Base-by-base conservation (phyloP, 2,329 filamentous ascomycete genomes). In the Stagonosporopsis vannaccii region DNA sequence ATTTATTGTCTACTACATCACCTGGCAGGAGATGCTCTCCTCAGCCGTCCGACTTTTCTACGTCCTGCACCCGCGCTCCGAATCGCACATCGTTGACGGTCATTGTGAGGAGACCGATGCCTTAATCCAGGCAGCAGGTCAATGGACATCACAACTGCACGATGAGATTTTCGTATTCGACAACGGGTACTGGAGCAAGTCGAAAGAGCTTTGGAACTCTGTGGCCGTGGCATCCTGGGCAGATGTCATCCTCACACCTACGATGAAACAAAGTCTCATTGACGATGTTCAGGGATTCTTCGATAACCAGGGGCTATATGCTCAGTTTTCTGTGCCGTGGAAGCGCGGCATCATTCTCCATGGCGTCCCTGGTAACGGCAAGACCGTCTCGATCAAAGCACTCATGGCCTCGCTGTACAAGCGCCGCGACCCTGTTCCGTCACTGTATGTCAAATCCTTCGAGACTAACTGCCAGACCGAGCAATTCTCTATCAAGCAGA, bases 331-430 rank as follows among this genome's bases (percentile, higher is more conserved):
- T 1, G 79, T 81, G 12, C 79, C 80, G 1, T 81, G 80, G 80
- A 81, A 80, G 48, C 72, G 80, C 25, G 80, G 80, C 22, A 63
- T 81, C 8, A 79, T 80, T 44, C 73, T 80, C 46, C 71, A 80
- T 51, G 87, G 86, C 0, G 83, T 86, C 0, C 85, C 82, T 1
- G 81, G 82, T 1, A 90, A 89, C 59, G 87, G 87, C 11, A 90
- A 90, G 75, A 90, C 87, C 0, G 87, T 89, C 58, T 84, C 81
- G 15, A 86, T 89, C 75, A 89, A 89, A 74, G 87, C 87, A 0
- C 82, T 85, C 52, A 89, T 90, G 84, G 80, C 86, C 61, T 81
- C 80, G 50, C 77, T 90, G 0, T 84, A 84, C 57, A 70, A 75
- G 3, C 78, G 81, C 9, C 73, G 78, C 17, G 75, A 81, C 0